These are phyloP conservation scores for Tulasnella sp. DNA, from an alignment of 768 basidiomycete species.

Conservation along the genomic window DNA sequence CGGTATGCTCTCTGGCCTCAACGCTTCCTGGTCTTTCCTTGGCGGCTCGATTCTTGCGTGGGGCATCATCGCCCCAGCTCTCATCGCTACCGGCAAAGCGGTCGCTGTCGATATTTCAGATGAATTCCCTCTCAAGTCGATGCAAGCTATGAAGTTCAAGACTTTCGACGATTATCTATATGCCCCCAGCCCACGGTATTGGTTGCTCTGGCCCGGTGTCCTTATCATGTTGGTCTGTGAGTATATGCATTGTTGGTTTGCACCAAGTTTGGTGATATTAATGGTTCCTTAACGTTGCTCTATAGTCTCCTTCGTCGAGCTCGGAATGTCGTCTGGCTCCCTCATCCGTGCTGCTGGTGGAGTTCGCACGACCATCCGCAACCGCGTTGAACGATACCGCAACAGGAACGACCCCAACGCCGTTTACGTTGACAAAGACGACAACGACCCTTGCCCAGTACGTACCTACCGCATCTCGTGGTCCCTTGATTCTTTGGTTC, in stretches of 20 bases:
- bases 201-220: conserved; percentile 58
- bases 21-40: conserved; percentile 33
- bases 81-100: conserved; percentile 47
- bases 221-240: conserved; percentile 50
- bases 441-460: conserved; percentile 45
- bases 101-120: conserved; percentile 36
- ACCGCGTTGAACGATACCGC: background rate
- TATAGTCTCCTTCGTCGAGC: conserved; percentile 38
- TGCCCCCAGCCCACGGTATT: conserved; percentile 48
- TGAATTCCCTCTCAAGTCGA: conserved; percentile 41
- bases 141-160: conserved; percentile 40
- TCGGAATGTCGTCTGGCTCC: conserved; percentile 38
- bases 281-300: too few relatives aligned
- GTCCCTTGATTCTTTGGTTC: too few relatives aligned
- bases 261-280: too few relatives aligned
- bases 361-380: background rate
- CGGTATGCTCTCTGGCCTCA: conserved; percentile 26
- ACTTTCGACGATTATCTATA: conserved; percentile 38
- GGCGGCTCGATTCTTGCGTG: conserved; percentile 50
- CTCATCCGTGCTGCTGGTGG: conserved; percentile 3
- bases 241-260: background rate
- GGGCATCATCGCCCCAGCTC: conserved; percentile 47
- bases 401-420: conserved; percentile 22
- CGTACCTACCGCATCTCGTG: background rate
- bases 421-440: conserved; percentile 31